Evolutionary conservation across 2,329 filamentous ascomycete genomes (phyloP).

Genomic region (Cladosporium halotolerans): DNA sequence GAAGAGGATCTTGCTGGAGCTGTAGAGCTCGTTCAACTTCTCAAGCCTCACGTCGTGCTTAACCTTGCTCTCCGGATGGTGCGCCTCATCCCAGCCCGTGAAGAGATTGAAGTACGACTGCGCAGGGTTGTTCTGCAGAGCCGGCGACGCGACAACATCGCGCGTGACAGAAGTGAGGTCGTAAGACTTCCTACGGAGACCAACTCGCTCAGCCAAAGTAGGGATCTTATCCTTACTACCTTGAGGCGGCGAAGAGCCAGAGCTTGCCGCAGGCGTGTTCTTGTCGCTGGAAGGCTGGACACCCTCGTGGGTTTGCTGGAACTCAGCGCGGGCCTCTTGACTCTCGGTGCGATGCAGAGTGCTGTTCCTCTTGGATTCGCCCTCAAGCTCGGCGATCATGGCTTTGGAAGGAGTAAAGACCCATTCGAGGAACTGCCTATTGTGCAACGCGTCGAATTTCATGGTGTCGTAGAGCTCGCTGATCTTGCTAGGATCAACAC

Average conservation of each 20-base stretch:
- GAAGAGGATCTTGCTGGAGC: constrained; percentile 87
- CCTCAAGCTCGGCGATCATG: constrained; percentile 60
- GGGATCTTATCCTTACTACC: constrained; percentile 7
- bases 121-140: constrained; percentile 36
- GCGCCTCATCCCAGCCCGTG: constrained; percentile 54
- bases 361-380: constrained; percentile 6
- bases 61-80: constrained; percentile 51
- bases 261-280: not conserved
- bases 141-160: constrained; percentile 12
- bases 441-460: constrained; percentile 98
- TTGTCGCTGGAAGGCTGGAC: constrained; percentile 17
- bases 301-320: constrained; percentile 26
- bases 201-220: constrained; percentile 41
- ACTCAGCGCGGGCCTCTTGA: constrained; percentile 27
- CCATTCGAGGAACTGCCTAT: constrained; percentile 94
- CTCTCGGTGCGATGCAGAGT: constrained; percentile 27
- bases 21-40: constrained; percentile 87
- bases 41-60: constrained; percentile 81
- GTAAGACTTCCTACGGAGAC: constrained; percentile 49
- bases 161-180: constrained; percentile 23
- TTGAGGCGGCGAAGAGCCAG: constrained; percentile 5
- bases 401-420: constrained; percentile 81
- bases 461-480: constrained; percentile 98
- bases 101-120: constrained; percentile 85
- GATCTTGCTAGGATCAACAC: constrained; percentile 97